phyloP scores from a whole-genome alignment of 257 asterid species.

The Solanum commersonii region DNA sequence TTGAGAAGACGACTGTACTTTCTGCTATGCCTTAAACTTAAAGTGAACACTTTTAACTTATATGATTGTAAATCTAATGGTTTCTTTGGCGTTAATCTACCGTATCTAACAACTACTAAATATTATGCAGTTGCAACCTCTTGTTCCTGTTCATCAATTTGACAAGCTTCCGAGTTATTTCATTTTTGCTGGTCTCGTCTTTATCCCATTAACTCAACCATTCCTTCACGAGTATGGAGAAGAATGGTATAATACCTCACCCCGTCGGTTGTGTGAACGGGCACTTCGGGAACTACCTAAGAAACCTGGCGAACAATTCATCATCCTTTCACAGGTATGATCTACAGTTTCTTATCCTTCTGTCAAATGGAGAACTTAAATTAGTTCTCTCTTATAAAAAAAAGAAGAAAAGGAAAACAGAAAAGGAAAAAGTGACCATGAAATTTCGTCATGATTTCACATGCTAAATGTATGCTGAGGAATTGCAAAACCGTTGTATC shows the following conservation, averaged over 20 bases:
- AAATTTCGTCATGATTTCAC: background rate
- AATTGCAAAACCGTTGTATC: background rate
- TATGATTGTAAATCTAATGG: background rate
- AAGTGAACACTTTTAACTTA: background rate
- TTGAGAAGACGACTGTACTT: background rate
- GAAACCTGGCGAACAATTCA: constrained; percentile 73
- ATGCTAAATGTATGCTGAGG: background rate
- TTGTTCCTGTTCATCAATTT: constrained; percentile 95
- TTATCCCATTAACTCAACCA: constrained; percentile 86
- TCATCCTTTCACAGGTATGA: constrained; percentile 82
- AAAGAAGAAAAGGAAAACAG: background rate
- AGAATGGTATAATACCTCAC: constrained; percentile 95
- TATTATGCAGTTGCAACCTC: constrained; percentile 67
- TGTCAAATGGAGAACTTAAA: background rate
- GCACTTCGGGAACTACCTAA: constrained; percentile 77
- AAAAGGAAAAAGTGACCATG: background rate
- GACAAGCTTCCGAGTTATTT: constrained; percentile 91
- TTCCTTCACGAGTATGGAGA: constrained; percentile 97
- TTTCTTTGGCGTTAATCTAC: background rate
- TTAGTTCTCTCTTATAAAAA: background rate
- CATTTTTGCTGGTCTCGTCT: constrained; percentile 92
- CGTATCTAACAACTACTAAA: background rate
- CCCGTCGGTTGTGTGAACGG: constrained; percentile 90
- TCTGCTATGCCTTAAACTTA: background rate
- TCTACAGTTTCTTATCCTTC: background rate